phyloP scores from a whole-genome alignment of 2,329 filamentous ascomycete species.

The Pseudogymnoascus sp. region DNA sequence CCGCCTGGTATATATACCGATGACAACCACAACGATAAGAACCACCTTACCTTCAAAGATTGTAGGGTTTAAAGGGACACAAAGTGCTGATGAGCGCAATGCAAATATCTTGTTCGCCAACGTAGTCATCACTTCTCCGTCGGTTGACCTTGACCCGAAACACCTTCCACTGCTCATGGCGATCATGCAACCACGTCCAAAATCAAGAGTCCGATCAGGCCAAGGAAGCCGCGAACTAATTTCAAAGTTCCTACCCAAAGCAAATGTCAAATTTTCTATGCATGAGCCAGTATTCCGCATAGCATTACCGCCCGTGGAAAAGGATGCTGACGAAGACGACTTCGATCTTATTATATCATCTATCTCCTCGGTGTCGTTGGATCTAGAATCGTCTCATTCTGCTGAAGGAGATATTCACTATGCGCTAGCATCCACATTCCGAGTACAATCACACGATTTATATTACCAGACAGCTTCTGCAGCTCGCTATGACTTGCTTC shows the following conservation, averaged over 20 bases:
- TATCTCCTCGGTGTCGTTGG: constrained; percentile 84
- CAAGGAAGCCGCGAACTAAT: constrained; percentile 58
- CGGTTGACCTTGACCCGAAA: constrained; percentile 82
- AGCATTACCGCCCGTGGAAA: constrained; percentile 69
- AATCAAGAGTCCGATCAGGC: constrained; percentile 35
- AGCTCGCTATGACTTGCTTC: constrained; percentile 74
- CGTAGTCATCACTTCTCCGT: constrained; percentile 90
- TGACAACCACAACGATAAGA: constrained; percentile 91
- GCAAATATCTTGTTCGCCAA: constrained; percentile 96
- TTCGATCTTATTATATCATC: constrained; percentile 94
- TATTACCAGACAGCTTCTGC: constrained; percentile 89
- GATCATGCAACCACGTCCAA: constrained; percentile 53
- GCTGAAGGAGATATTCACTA: constrained; percentile 78
- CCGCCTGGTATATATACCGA: constrained; percentile 84
- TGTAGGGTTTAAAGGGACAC: constrained; percentile 65
- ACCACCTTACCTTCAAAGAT: constrained; percentile 94
- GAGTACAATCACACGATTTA: constrained; percentile 76
- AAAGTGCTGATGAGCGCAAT: constrained; percentile 73
- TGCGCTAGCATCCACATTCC: constrained; percentile 69
- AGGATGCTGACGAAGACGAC: constrained; percentile 59
- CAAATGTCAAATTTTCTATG: constrained; percentile 89
- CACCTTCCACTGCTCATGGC: constrained; percentile 80
- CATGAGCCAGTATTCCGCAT: constrained; percentile 93
- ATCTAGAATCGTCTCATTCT: constrained; percentile 93
- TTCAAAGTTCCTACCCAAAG: constrained; percentile 85